Evolutionary conservation across 768 basidiomycete species (phyloP).

Genomic region (Coprinopsis sp.): DNA sequence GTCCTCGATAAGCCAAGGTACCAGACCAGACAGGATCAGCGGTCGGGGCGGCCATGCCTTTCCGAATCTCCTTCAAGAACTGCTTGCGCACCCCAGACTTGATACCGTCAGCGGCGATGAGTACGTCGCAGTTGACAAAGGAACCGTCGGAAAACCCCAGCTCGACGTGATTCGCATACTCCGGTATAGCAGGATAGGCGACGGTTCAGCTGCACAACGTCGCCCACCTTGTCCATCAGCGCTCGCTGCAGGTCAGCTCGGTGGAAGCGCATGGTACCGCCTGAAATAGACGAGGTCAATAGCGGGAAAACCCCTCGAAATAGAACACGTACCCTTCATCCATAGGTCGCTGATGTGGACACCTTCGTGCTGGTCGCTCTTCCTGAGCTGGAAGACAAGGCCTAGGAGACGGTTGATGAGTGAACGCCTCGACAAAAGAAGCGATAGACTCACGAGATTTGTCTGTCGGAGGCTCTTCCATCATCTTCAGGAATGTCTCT

Average conservation of each 20-base stretch:
- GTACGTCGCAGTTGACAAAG: constrained; percentile 27
- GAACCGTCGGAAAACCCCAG: constrained; percentile 23
- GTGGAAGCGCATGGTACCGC: constrained; percentile 27
- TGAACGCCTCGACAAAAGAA: neutral
- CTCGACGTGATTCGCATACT: constrained; percentile 15
- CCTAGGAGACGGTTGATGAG: constrained; percentile 6
- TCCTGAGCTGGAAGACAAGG: constrained; percentile 24
- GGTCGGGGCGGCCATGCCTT: constrained; percentile 4
- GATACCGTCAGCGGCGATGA: constrained; percentile 40
- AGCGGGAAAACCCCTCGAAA: neutral
- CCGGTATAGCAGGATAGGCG: constrained; percentile 35
- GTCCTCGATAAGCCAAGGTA: constrained; percentile 28
- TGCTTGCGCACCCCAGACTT: constrained; percentile 19
- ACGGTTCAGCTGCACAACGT: constrained; percentile 30
- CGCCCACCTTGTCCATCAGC: constrained; percentile 26
- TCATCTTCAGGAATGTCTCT: constrained; percentile 9
- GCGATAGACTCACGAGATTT: constrained; percentile 11
- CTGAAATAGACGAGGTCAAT: constrained; percentile 10
- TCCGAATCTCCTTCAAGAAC: constrained; percentile 7
- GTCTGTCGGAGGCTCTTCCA: constrained; percentile 12
- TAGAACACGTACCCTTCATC: constrained; percentile 18
- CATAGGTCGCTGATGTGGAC: constrained; percentile 21
- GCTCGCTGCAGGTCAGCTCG: constrained; percentile 42
- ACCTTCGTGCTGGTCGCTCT: constrained; percentile 29
- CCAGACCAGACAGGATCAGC: constrained; percentile 34